Conservation (phyloP, 1,284 basidiomycete genomes). For the Fomes fomentarius region DNA sequence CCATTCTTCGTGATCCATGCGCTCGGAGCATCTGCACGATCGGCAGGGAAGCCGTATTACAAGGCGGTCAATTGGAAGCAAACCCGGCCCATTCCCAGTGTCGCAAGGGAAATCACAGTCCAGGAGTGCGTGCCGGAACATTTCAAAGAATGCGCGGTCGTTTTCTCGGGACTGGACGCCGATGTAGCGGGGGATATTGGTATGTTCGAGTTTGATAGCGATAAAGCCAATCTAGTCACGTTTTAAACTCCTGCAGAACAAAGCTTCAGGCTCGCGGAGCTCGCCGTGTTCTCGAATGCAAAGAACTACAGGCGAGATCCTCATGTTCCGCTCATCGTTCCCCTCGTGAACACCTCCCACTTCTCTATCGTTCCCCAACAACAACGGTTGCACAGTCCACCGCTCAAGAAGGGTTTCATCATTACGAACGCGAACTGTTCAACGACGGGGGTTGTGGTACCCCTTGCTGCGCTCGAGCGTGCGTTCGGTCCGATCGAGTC, state of each 20-base stretch:
- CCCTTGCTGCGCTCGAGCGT: constrained; percentile 90
- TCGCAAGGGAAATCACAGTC: constrained; percentile 74
- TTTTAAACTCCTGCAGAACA: constrained; percentile 59
- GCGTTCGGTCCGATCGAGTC: constrained; percentile 93
- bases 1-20: constrained; percentile 91
- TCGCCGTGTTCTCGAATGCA: constrained; percentile 97
- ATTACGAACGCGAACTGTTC: constrained; percentile 99
- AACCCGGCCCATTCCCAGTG: constrained; percentile 71
- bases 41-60: constrained; percentile 85
- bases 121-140: constrained; percentile 79
- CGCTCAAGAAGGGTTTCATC: constrained; percentile 89
- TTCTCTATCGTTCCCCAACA: constrained; percentile 88
- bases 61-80: constrained; percentile 94
- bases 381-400: constrained; percentile 67
- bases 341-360: constrained; percentile 92
- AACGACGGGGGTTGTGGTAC: constrained; percentile 93
- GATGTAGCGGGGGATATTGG: constrained; percentile 96
- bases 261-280: constrained; percentile 86
- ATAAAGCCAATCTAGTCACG: neutral
- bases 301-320: constrained; percentile 96
- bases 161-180: constrained; percentile 95
- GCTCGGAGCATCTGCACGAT: constrained; percentile 89
- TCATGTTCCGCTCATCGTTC: constrained; percentile 95
- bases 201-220: constrained; percentile 42
- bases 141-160: constrained; percentile 84